Evolutionary conservation across 148 eudicot genomes (phyloP), one percentile per base, ranked within the genome.

Genomic region (Drosera capensis): DNA sequence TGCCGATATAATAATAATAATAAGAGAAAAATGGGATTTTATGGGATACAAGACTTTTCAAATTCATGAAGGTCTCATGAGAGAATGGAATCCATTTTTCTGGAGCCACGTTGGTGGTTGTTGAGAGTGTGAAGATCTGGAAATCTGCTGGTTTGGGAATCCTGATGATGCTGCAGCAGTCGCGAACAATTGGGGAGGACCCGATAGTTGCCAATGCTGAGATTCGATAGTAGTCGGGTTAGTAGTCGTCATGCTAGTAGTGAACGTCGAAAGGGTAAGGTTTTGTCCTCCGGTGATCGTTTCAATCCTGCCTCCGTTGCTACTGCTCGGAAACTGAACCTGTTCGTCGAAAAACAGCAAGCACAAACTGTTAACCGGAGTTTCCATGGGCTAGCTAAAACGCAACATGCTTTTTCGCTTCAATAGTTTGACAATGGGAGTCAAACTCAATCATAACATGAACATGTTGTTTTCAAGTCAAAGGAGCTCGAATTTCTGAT

Each of bases 161-260:
- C 96, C 86, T 87, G 96, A 87, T 82, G 96, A 87, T 88, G 94
- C 96, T 83, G 94, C 94, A 88, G 90, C 92, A 77, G 62, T 59
- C 30, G 83, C 73, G 57, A 63, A 70, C 60, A 68, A n/a, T 68
- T 41, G 73, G 35, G 43, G 57, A 44, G 40, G 29, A 52, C 51
- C 62, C 17, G 51, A 28, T 50, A 49, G 26, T 67, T 56, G 75
- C 75, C 78, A 77, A 52, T 76, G 88, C 61, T n/a, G n/a, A 62
- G 73, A 51, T 57, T 51, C 8, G 41, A 43, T 50, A 47, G n/a
- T 50, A 54, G 47, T 15, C 26, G n/a, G 1, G 21, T 7, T 1
- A 19, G 55, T 8, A 6, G 46, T 16, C 31, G 43, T 34, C 45
- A n/a, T n/a, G n/a, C n/a, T n/a, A n/a, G n/a, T n/a, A n/a, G n/a